Conservation (phyloP, 1,139 yeast genomes). For the Debaryomycetaceae sp. region DNA sequence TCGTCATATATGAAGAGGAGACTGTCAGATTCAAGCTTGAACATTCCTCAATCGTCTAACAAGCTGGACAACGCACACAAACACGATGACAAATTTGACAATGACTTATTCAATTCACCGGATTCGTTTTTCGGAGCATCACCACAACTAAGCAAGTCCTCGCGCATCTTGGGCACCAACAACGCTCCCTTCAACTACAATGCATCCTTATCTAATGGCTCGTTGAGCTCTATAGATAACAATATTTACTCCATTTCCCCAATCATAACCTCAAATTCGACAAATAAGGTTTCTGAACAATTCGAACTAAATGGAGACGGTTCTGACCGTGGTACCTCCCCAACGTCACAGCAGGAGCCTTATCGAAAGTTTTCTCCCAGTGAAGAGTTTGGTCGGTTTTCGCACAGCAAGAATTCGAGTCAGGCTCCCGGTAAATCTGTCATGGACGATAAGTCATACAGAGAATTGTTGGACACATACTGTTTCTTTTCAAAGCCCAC, state of each 20-base stretch:
- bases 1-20: slow-evolving; percentile 34
- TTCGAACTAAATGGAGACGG: slow-evolving; percentile 5
- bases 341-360: slow-evolving; percentile 3
- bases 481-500: slow-evolving; percentile 47
- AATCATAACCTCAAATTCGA: slow-evolving; percentile 28
- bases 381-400: slow-evolving; percentile 7
- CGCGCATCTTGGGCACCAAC: slow-evolving; percentile 7
- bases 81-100: slow-evolving; percentile 1
- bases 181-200: slow-evolving; percentile 7
- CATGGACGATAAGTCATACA: slow-evolving; percentile 59
- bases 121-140: slow-evolving; percentile 5
- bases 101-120: slow-evolving; percentile 5
- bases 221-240: slow-evolving; percentile 23
- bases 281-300: slow-evolving; percentile 6
- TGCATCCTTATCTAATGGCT: slow-evolving; percentile 14
- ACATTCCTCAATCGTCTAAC: slow-evolving; percentile 8
- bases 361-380: too few relatives aligned
- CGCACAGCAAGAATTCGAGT: slow-evolving; percentile 4
- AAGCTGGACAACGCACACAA: slow-evolving; percentile 5
- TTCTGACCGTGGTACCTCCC: background rate
- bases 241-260: slow-evolving; percentile 39
- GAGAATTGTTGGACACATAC: slow-evolving; percentile 64
- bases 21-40: slow-evolving; percentile 28
- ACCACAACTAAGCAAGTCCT: slow-evolving; percentile 1
- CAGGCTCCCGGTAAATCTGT: slow-evolving; percentile 7